Conservation (phyloP, 805 yeast genomes). For the Debaryomyces castellii region DNA sequence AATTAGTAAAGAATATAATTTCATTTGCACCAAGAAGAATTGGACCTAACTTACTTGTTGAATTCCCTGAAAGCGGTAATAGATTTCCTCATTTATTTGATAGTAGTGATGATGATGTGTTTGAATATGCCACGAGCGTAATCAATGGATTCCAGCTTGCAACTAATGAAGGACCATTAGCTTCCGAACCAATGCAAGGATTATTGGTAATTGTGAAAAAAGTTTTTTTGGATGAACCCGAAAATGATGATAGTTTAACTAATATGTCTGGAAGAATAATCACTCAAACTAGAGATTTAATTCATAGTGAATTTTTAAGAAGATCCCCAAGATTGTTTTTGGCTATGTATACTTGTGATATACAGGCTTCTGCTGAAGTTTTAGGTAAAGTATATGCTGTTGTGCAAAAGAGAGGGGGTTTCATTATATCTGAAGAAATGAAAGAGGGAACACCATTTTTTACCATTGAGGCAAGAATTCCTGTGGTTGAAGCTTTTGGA, state of each 20-base stretch:
- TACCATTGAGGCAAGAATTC: constrained; percentile 78
- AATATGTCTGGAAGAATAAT: constrained; percentile 72
- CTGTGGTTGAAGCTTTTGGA: constrained; percentile 96
- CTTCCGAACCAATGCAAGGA: constrained; percentile 86
- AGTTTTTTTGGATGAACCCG: constrained; percentile 20
- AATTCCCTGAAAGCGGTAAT: constrained; percentile 32
- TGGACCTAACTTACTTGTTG: constrained; percentile 76
- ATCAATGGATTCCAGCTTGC: constrained; percentile 85
- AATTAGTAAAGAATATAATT: constrained; percentile 40
- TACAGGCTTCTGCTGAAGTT: constrained; percentile 93
- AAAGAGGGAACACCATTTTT: constrained; percentile 98
- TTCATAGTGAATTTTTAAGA: constrained; percentile 67
- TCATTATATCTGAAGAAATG: constrained; percentile 87
- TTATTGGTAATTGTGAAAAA: constrained; percentile 49
- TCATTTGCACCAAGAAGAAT: constrained; percentile 75
- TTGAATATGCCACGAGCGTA: constrained; percentile 57
- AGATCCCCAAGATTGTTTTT: constrained; percentile 90
- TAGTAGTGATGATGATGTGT: constrained; percentile 14
- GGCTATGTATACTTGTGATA: constrained; percentile 92
- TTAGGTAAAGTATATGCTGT: constrained; percentile 95
- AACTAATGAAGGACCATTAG: constrained; percentile 80
- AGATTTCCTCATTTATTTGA: constrained; percentile 31
- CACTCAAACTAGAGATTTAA: constrained; percentile 67
- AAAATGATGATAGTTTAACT: constrained; percentile 31
- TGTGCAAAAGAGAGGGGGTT: constrained; percentile 84